Evolutionary conservation across 306 rosid species (phyloP).

Genomic region (Sicyos edulis): DNA sequence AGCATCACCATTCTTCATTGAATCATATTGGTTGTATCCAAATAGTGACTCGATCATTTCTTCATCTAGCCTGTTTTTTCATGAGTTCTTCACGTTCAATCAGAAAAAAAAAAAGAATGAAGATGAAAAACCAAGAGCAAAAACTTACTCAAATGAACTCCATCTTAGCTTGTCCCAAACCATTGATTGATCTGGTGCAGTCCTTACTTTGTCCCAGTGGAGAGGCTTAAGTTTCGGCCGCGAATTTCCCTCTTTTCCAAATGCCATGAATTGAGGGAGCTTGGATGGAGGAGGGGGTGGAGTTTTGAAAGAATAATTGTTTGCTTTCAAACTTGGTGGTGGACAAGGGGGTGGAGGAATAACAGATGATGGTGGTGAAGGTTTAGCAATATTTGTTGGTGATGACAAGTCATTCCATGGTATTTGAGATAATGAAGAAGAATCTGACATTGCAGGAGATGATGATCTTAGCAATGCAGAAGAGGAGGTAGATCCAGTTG

Average conservation of each 20-base stretch:
- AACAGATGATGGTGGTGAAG: constrained; percentile 32
- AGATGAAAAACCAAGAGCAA: background rate
- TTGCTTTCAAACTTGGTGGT: constrained; percentile 48
- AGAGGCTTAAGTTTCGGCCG: constrained; percentile 88
- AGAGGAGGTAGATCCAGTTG: constrained; percentile 51
- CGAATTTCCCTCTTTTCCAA: constrained; percentile 76
- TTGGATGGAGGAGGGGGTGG: constrained; percentile 82
- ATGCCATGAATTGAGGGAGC: constrained; percentile 49
- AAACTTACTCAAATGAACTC: constrained; percentile 90
- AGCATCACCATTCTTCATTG: constrained; percentile 66
- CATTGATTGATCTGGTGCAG: constrained; percentile 81
- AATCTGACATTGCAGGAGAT: constrained; percentile 44
- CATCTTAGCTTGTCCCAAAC: constrained; percentile 94
- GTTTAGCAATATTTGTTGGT: constrained; percentile 22
- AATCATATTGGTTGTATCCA: constrained; percentile 73
- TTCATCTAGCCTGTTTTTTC: constrained; percentile 73
- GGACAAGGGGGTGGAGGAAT: constrained; percentile 86
- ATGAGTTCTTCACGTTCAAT: constrained; percentile 17
- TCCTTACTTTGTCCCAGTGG: constrained; percentile 99
- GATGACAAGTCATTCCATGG: constrained; percentile 31
- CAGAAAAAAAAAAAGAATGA: background rate
- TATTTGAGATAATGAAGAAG: constrained; percentile 38
- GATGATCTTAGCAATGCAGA: constrained; percentile 43
- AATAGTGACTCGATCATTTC: constrained; percentile 98
- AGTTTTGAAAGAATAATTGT: constrained; percentile 32